Evolutionary conservation across 176 grass and related monocot genomes (phyloP).

Genomic region (Bothriochloa decipiens): DNA sequence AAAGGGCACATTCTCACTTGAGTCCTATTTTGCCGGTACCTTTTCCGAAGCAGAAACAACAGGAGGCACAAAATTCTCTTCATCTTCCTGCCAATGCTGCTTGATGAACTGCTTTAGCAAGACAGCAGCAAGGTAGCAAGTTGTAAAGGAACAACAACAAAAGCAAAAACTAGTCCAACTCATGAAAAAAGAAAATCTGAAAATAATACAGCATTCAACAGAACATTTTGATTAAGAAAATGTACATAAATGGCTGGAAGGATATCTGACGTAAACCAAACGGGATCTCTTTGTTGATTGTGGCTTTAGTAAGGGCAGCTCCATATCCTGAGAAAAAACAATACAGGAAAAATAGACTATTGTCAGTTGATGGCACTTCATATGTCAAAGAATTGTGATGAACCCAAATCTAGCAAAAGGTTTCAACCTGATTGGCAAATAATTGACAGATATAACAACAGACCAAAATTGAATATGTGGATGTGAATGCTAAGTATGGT

Average conservation of each 20-base stretch:
- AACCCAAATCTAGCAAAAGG: constrained; percentile 12
- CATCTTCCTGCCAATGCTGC: constrained; percentile 90
- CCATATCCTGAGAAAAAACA: constrained; percentile 70
- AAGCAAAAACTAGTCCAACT: neutral
- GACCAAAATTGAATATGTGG: neutral
- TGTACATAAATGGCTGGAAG: constrained; percentile 36
- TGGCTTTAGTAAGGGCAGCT: constrained; percentile 82
- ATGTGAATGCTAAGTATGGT: neutral
- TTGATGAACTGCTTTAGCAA: constrained; percentile 98
- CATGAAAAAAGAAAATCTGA: neutral
- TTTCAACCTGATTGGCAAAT: neutral
- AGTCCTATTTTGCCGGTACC: constrained; percentile 45
- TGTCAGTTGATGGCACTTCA: constrained; percentile 16
- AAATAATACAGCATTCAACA: neutral
- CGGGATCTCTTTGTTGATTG: constrained; percentile 76
- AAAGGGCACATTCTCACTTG: neutral
- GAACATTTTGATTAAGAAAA: neutral
- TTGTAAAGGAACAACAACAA: constrained; percentile 59
- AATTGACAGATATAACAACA: constrained; percentile 5
- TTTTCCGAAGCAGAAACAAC: constrained; percentile 81
- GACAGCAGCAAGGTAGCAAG: constrained; percentile 78
- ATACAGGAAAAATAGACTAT: constrained; percentile 4
- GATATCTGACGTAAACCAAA: constrained; percentile 98
- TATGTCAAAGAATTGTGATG: neutral
- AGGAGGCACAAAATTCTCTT: constrained; percentile 90